These are phyloP conservation scores for Boletellus sp. DNA, from an alignment of 1,284 basidiomycete species.

Conservation along the genomic window DNA sequence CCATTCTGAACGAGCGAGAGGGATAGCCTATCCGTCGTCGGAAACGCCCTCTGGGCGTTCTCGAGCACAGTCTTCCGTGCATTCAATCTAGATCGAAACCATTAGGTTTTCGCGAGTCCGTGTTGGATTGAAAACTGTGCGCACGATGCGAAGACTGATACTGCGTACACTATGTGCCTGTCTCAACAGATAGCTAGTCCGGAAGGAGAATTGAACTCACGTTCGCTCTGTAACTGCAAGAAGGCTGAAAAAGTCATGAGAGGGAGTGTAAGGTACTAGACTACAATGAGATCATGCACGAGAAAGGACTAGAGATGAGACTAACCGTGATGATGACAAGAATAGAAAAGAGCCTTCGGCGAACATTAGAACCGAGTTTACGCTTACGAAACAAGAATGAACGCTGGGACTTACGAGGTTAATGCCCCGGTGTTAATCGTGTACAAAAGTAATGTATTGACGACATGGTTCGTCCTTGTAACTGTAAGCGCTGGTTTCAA, in stretches of 20 bases:
- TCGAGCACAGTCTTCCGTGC: neutral
- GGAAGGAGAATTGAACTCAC: neutral
- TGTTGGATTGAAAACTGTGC: neutral
- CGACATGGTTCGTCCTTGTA: slow-evolving; percentile 8
- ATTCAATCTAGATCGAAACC: slow-evolving; percentile 4
- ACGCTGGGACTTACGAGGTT: slow-evolving; percentile 9
- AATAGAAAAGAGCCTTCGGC: neutral
- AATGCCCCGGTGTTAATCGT: slow-evolving; percentile 11
- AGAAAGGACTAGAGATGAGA: neutral
- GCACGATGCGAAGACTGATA: slow-evolving; percentile 14
- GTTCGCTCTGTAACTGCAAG: slow-evolving; percentile 4
- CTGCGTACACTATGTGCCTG: neutral
- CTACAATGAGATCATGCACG: neutral
- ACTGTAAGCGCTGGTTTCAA: neutral
- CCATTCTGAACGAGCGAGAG: neutral
- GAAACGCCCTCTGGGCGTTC: neutral
- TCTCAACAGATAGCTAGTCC: neutral
- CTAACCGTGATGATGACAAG: neutral
- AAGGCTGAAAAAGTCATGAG: slow-evolving; percentile 4
- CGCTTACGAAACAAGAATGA: too few relatives aligned
- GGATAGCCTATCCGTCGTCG: neutral
- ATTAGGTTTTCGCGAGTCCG: neutral
- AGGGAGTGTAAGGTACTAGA: neutral
- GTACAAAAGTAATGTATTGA: slow-evolving; percentile 12
- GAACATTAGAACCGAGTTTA: neutral